A percentile compares a stretch with the other conserved stretches of the same genome.
Conservation (phyloP, 176 grass and related monocot species). For the sorghum (Sorghum bicolor) region DNA sequence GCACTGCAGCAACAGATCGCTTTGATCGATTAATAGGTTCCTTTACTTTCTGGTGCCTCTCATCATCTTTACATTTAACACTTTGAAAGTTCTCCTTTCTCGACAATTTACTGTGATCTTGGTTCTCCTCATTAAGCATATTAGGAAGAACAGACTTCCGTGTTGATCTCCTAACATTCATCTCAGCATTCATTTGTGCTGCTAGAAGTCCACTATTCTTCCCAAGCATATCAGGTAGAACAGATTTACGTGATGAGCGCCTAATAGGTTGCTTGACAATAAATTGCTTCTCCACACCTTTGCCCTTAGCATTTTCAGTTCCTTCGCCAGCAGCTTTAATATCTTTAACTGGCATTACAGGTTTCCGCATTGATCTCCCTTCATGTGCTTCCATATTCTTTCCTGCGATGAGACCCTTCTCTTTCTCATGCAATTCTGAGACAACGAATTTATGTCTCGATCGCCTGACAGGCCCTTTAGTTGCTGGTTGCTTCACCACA, state of each 20-base stretch:
- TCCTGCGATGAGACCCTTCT: background rate
- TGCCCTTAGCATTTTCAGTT: background rate
- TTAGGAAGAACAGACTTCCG: conserved; percentile 14
- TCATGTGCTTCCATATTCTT: conserved; percentile 1
- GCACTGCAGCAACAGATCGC: background rate
- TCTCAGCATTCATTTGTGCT: conserved; percentile 5
- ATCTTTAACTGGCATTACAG: background rate
- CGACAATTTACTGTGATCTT: background rate
- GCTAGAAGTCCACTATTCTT: background rate
- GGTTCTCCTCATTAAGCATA: background rate
- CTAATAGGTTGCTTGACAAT: conserved; percentile 10
- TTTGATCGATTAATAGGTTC: background rate
- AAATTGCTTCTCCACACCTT: background rate
- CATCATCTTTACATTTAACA: background rate
- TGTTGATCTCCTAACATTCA: conserved; percentile 3
- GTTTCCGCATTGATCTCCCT: background rate
- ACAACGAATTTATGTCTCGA: conserved; percentile 18
- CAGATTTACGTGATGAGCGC: conserved; percentile 16
- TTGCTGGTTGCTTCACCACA: background rate
- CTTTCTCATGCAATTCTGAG: background rate
- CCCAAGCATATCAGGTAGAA: background rate
- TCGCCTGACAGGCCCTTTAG: conserved; percentile 6
- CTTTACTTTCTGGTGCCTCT: conserved; percentile 16
- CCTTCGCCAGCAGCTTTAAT: background rate
- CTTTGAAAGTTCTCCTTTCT: background rate